These are phyloP conservation scores for Debaryomyces fabryi DNA, from an alignment of 1,139 yeast species.

Conservation along the genomic window DNA sequence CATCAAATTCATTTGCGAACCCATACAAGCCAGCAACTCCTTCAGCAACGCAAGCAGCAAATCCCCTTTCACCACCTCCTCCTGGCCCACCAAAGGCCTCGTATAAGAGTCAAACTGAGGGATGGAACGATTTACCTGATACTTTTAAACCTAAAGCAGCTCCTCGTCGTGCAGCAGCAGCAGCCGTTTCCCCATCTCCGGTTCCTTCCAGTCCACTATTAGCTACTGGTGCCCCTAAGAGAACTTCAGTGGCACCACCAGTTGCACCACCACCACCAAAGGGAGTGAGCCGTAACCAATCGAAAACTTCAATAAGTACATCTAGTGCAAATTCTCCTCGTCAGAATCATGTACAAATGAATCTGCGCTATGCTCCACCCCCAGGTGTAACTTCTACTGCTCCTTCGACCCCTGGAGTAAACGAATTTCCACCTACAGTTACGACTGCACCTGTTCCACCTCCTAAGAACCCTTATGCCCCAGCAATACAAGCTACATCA, in stretches of 20 bases:
- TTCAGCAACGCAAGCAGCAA: conserved; percentile 11
- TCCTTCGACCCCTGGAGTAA: conserved; percentile 14
- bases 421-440: conserved; percentile 14
- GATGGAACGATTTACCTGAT: conserved; percentile 95
- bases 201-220: conserved; percentile 30
- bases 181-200: conserved; percentile 33
- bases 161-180: conserved; percentile 55
- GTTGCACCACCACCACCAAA: conserved; percentile 40
- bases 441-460: conserved; percentile 17
- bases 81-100: conserved; percentile 32
- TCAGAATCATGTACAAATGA: conserved; percentile 22
- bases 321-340: conserved; percentile 23
- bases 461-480: conserved; percentile 13
- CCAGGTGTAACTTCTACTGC: conserved; percentile 16
- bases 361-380: conserved; percentile 47
- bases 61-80: conserved; percentile 36
- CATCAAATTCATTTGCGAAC: conserved; percentile 15
- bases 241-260: conserved; percentile 16
- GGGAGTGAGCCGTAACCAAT: conserved; percentile 33
- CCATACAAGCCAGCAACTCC: conserved; percentile 22
- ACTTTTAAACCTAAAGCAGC: conserved; percentile 54
- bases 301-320: conserved; percentile 24
- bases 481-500: conserved; percentile 17
- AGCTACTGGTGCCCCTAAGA: conserved; percentile 20
- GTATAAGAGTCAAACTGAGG: conserved; percentile 66